A percentile compares a stretch with the other conserved stretches of the same genome.
These are phyloP conservation scores for Nemania serpens DNA, from an alignment of 2,329 filamentous ascomycete species.

Conservation along the genomic window DNA sequence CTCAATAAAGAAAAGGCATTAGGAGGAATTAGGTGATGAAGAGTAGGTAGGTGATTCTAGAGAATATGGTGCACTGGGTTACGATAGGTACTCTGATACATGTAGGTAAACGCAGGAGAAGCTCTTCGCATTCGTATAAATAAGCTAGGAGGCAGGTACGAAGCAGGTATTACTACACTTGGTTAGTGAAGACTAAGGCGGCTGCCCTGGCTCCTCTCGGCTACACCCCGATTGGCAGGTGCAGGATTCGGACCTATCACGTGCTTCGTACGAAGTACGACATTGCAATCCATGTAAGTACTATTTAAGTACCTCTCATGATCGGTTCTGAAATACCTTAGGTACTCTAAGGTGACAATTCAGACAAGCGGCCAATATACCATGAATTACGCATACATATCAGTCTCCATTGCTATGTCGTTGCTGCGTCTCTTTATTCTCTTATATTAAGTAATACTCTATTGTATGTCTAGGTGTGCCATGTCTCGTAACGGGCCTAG, in stretches of 20 bases:
- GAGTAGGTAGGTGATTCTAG: background rate
- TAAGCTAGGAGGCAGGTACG: too few species aligned
- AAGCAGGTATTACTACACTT: too few species aligned
- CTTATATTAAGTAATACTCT: slow-evolving; percentile 24
- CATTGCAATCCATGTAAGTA: too few species aligned
- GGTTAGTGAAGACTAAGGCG: too few species aligned
- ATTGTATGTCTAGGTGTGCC: slow-evolving; percentile 21
- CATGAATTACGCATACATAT: too few species aligned
- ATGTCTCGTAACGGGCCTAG: slow-evolving; percentile 21
- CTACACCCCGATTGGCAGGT: slow-evolving; percentile 16
- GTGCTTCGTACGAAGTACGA: too few species aligned
- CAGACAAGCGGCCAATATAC: too few species aligned
- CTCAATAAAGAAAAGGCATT: background rate
- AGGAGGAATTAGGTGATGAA: slow-evolving; percentile 1
- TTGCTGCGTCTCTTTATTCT: background rate
- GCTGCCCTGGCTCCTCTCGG: background rate
- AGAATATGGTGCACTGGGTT: background rate
- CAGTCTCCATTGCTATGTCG: too few species aligned
- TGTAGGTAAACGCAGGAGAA: background rate
- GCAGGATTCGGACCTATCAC: too few species aligned
- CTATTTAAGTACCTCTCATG: too few species aligned
- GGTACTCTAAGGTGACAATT: too few species aligned
- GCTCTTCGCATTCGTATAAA: background rate
- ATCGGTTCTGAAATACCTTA: too few species aligned
- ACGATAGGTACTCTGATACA: background rate